Conservation (phyloP, 2,329 filamentous ascomycete genomes). For the Pseudogymnoascus sp. region DNA sequence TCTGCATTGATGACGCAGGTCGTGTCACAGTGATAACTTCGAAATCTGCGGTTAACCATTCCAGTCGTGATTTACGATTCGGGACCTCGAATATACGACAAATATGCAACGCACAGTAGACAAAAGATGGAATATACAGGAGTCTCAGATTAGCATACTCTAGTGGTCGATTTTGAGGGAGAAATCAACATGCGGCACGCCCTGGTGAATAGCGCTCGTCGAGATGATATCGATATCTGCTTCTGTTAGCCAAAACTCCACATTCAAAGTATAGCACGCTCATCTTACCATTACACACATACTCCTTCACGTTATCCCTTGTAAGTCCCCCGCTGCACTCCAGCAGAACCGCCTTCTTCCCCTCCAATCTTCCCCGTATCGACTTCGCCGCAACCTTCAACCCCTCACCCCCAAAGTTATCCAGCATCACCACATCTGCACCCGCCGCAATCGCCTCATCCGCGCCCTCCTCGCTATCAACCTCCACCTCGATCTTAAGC, state of each 20-base stretch:
- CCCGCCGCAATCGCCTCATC: conserved; percentile 86
- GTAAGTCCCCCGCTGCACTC: conserved; percentile 91
- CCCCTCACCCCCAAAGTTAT: conserved; percentile 81
- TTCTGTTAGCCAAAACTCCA: not conserved
- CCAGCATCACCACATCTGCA: conserved; percentile 93
- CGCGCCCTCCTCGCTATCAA: conserved; percentile 78
- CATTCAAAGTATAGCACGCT: conserved; percentile 16
- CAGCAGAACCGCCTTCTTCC: conserved; percentile 65
- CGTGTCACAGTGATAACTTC: not conserved
- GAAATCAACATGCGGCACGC: conserved; percentile 88
- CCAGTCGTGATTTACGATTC: not conserved
- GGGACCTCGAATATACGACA: not conserved
- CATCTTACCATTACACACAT: conserved; percentile 63
- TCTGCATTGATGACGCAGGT: not conserved
- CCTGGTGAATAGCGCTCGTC: conserved; percentile 94
- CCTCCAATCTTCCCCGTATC: conserved; percentile 74
- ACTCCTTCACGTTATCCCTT: conserved; percentile 71
- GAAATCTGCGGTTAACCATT: not conserved
- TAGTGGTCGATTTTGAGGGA: conserved; percentile 73
- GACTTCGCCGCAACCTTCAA: conserved; percentile 66
- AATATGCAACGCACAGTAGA: not conserved
- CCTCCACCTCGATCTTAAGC: conserved; percentile 94
- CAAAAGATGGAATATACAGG: not conserved
- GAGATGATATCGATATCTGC: conserved; percentile 90
- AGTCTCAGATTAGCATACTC: not conserved